Conservation (phyloP, 2,329 filamentous ascomycete genomes). For the Neospermospora avenae region DNA sequence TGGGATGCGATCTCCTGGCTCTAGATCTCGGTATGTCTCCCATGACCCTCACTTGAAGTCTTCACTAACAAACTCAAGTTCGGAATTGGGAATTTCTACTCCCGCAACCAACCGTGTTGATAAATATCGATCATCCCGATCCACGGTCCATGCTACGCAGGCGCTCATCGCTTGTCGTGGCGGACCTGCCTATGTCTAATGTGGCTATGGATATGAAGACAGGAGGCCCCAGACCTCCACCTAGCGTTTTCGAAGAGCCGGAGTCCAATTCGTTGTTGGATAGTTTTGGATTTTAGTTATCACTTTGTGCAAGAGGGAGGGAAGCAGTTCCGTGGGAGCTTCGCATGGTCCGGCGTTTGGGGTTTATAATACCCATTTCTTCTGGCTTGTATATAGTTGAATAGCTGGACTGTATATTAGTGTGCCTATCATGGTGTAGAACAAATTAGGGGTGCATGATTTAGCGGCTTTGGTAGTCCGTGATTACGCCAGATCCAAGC, state of each 20-base stretch:
- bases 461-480: too few relatives aligned
- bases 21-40: constrained; percentile 67
- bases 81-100: constrained; percentile 78
- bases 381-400: background rate
- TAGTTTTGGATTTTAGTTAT: constrained; percentile 72
- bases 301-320: background rate
- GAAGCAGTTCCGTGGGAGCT: background rate
- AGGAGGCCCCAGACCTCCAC: constrained; percentile 52
- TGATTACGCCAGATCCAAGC: too few relatives aligned
- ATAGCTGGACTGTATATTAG: background rate
- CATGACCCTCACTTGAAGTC: background rate
- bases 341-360: constrained; percentile 6
- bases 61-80: constrained; percentile 44
- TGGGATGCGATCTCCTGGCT: constrained; percentile 90
- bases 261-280: constrained; percentile 84
- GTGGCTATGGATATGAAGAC: constrained; percentile 43
- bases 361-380: background rate
- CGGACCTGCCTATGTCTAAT: constrained; percentile 57
- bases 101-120: constrained; percentile 42
- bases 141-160: constrained; percentile 62
- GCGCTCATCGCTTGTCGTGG: constrained; percentile 75
- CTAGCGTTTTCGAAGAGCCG: constrained; percentile 88
- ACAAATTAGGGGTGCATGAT: background rate
- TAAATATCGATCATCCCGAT: constrained; percentile 38
- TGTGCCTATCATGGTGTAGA: background rate